Evolutionary conservation across 495 filamentous ascomycete species (phyloP).

Genomic region (Penicillium salamii): DNA sequence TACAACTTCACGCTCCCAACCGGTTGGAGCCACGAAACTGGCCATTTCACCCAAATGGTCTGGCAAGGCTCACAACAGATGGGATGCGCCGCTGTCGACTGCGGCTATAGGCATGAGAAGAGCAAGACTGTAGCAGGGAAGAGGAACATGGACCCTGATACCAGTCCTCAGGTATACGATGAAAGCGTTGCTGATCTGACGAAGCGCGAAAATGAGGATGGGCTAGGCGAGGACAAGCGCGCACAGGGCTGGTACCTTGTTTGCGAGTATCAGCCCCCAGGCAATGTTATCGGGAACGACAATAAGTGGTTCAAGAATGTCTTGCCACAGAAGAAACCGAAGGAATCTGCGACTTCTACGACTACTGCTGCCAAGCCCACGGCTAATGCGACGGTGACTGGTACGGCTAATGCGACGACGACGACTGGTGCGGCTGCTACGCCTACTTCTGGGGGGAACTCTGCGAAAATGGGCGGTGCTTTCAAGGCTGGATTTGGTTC

Average conservation of each 20-base stretch:
- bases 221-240: too few species aligned
- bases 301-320: constrained; percentile 46
- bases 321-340: constrained; percentile 13
- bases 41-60: constrained; percentile 83
- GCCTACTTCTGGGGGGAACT: not conserved
- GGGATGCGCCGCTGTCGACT: constrained; percentile 65
- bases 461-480: constrained; percentile 5
- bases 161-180: too few species aligned
- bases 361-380: not conserved
- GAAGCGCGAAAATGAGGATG: not conserved
- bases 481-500: constrained; percentile 1
- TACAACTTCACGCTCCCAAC: constrained; percentile 58
- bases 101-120: constrained; percentile 37
- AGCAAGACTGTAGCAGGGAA: not conserved
- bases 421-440: not conserved
- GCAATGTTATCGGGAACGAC: constrained; percentile 67
- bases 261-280: constrained; percentile 75
- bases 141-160: too few species aligned
- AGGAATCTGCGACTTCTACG: not conserved
- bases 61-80: constrained; percentile 69
- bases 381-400: not conserved
- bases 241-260: constrained; percentile 70
- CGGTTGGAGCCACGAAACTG: constrained; percentile 62
- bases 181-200: too few species aligned
- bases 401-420: not conserved